Evolutionary conservation across 2,329 filamentous ascomycete species (phyloP).

Genomic region (Diaporthe vaccinii): DNA sequence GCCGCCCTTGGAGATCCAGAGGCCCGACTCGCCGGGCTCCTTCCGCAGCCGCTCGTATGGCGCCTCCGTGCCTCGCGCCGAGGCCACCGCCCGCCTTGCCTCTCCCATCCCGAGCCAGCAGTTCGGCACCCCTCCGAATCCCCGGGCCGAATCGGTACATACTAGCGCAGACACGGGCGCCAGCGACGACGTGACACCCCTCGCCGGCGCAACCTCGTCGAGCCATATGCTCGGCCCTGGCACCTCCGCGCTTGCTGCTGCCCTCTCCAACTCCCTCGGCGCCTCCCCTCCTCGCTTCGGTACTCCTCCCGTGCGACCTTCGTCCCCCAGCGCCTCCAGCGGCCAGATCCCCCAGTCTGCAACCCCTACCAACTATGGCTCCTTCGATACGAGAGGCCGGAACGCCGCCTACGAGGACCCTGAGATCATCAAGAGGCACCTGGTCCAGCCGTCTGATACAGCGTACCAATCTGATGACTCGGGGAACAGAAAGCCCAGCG

Average conservation of each 20-base stretch:
- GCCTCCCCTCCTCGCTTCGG: constrained; percentile 78
- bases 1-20: constrained; percentile 53
- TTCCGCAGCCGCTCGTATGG: constrained; percentile 61
- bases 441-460: constrained; percentile 77
- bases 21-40: constrained; percentile 63
- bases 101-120: constrained; percentile 66
- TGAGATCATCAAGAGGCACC: constrained; percentile 90
- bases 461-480: constrained; percentile 61
- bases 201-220: constrained; percentile 72
- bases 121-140: constrained; percentile 49
- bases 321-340: constrained; percentile 68
- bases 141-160: constrained; percentile 32
- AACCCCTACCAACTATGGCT: constrained; percentile 84
- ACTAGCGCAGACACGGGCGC: constrained; percentile 57
- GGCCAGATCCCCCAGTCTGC: constrained; percentile 60
- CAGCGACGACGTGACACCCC: constrained; percentile 67
- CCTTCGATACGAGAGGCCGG: constrained; percentile 79
- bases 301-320: constrained; percentile 71
- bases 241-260: constrained; percentile 88
- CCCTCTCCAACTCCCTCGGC: constrained; percentile 81
- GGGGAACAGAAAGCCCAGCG: constrained; percentile 52
- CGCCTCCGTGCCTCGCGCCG: constrained; percentile 68
- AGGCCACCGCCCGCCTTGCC: constrained; percentile 72
- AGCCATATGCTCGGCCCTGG: constrained; percentile 80
- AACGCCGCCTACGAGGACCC: constrained; percentile 84